Evolutionary conservation across 805 yeast species (phyloP), one percentile per base, ranked within the genome.

Genomic region (Hanseniaspora vineae): DNA sequence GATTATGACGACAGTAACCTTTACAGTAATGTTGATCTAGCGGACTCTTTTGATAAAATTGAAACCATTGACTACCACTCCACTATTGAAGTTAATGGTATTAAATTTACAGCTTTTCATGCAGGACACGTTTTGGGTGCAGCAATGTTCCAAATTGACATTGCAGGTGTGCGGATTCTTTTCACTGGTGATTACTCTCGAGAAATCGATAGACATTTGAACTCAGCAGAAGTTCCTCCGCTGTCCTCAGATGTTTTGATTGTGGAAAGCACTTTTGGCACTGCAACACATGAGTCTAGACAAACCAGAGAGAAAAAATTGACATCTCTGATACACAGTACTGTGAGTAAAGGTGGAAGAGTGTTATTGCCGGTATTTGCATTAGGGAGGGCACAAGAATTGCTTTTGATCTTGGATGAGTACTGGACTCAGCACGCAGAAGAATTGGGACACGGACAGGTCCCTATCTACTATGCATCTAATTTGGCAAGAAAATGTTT

Each of bases 91-190:
- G 84, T 89, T 35, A 94, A 85, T 50, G 98, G 98, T 46, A 81
- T 92, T 49, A 73, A 92, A 59, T 90, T 92, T 68, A 92, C 98
- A 1, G 98, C 98, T 1, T 92, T 83, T 64, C 99, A 90, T 67
- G 99, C 99, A 8, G 99, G 99, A n/a, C 99, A 92, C 72, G 99
- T 92, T 12, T 70, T 92, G 42, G 99, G 99, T 48, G 97, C 98
- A 11, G 96, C 97, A 12, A 92, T 92, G 97, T 92, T 81, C 64
- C 80, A 92, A 54, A 77, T 92, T 44, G 99, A 92, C 64, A 83
- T 92, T 57, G 96, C 96, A 17, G 97, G 97, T 0, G 68, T 90
- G 50, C 84, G 86, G 54, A 73, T 87, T 0, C 64, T 92, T 46
- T 92, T 90, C 61, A 92, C 99, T 0, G 99, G 99, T 49, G 99